Conservation (phyloP, 1,284 basidiomycete species). For the Ustanciosporium gigantosporum region DNA sequence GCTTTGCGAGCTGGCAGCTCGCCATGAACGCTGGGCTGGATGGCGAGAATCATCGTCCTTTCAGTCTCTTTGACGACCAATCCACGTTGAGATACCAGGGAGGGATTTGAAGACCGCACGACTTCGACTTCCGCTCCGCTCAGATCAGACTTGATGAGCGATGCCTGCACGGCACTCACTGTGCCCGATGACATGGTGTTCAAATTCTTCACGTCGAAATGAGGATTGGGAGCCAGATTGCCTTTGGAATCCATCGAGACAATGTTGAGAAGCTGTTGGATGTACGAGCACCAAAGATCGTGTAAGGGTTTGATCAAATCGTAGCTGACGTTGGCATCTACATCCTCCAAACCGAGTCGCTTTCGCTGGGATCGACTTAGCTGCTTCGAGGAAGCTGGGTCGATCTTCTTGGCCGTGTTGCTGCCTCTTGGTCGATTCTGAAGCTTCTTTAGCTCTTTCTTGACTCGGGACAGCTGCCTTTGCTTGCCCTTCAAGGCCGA, state of each 20-base stretch:
- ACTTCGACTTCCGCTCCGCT: constrained; percentile 40
- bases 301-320: constrained; percentile 30
- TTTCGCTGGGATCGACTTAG: constrained; percentile 33
- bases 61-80: constrained; percentile 39
- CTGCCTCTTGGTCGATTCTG: constrained; percentile 9
- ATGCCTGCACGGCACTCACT: constrained; percentile 27
- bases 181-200: constrained; percentile 25
- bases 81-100: constrained; percentile 24
- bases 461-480: constrained; percentile 11
- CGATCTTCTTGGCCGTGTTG: constrained; percentile 22
- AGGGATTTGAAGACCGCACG: constrained; percentile 31
- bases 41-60: constrained; percentile 22
- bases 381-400: constrained; percentile 5
- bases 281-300: constrained; percentile 38
- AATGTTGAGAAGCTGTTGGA: constrained; percentile 40
- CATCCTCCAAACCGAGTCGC: constrained; percentile 19
- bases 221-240: constrained; percentile 18
- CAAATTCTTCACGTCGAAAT: constrained; percentile 16
- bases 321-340: constrained; percentile 26
- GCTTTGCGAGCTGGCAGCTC: background rate
- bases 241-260: constrained; percentile 22
- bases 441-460: constrained; percentile 15
- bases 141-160: constrained; percentile 38
- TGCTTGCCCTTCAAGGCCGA: constrained; percentile 13
- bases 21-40: too few species aligned